phyloP scores from a whole-genome alignment of 345 rosid genomes.

The Aquilaria sinensis region DNA sequence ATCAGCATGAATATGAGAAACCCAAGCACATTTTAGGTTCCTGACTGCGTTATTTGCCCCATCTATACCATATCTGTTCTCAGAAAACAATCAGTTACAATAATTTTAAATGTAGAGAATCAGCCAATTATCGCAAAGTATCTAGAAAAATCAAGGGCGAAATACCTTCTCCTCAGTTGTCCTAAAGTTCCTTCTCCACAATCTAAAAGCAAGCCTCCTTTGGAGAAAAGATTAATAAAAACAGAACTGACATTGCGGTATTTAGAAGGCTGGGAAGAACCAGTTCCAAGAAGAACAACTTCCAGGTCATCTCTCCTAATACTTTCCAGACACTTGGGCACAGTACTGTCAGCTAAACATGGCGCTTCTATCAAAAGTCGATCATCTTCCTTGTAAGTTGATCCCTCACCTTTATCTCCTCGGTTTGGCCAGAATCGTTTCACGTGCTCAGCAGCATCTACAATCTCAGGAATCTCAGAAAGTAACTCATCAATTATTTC shows the following conservation, averaged over 20 bases:
- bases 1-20: conserved; percentile 96
- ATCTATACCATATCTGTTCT: conserved; percentile 58
- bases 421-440: conserved; percentile 44
- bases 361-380: conserved; percentile 62
- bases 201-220: conserved; percentile 77
- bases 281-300: conserved; percentile 89
- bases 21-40: conserved; percentile 74
- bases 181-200: conserved; percentile 98
- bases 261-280: conserved; percentile 98
- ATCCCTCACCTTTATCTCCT: conserved; percentile 18
- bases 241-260: conserved; percentile 82
- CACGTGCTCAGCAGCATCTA: conserved; percentile 52
- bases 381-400: conserved; percentile 14
- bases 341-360: conserved; percentile 48
- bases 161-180: conserved; percentile 85
- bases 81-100: conserved; percentile 6
- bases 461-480: conserved; percentile 67
- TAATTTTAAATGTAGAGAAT: not conserved
- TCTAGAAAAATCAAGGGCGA: not conserved
- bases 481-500: conserved; percentile 51
- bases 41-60: conserved; percentile 67
- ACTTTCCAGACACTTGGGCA: conserved; percentile 71
- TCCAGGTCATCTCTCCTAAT: conserved; percentile 79
- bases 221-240: conserved; percentile 64
- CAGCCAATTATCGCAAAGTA: not conserved